Base-by-base conservation (phyloP, 768 basidiomycete genomes). In the Saitozyma sp. region DNA sequence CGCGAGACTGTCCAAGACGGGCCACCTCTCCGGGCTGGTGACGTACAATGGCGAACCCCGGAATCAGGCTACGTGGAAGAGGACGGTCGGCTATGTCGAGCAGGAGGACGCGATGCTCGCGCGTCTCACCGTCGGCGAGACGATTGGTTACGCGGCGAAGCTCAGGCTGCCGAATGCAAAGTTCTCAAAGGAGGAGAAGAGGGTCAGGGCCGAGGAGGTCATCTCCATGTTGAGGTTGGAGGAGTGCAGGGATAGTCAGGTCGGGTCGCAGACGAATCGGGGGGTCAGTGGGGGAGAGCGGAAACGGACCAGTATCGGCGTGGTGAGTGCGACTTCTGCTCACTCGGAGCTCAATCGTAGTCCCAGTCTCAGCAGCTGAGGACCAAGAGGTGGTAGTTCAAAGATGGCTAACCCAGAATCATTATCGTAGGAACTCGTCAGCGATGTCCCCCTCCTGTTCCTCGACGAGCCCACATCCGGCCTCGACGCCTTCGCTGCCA, bases 401-500 rank as follows among this genome's bases (percentile, higher is more conserved):
- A 29, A 5, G 29, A 29, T 29, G 29, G 29, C 29, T 29, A 5
- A 29, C 5, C 29, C 29, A 29, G 29, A 29, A 5, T 29, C 29
- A 29, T 29, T 2, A 53, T 45, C 19, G n/a, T 43, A 52, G 40
- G 50, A 56, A 56, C 55, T 56, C 38, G 55, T 56, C 14, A 42
- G 41, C 39, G 55, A 56, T 17, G 55, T 56, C 8, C 42, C 55
- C 9, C 37, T 56, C 16, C 55, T 56, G 8, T 56, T 56, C 43
- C 55, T 56, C 40, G 55, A 56, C 55, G 55, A 56, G 40, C 55
- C 55, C 40, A 56, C 55, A 17, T 56, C 55, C 39, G 55, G 55
- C 16, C 55, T 56, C 37, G 55, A 56, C 42, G 37, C 55, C 11
- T 56, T 40, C 37, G 59, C 59, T 1, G 59, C 59, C 19, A 60